phyloP scores from a whole-genome alignment of 2,329 filamentous ascomycete genomes.

The Aspergillus pseudoviridinutans region DNA sequence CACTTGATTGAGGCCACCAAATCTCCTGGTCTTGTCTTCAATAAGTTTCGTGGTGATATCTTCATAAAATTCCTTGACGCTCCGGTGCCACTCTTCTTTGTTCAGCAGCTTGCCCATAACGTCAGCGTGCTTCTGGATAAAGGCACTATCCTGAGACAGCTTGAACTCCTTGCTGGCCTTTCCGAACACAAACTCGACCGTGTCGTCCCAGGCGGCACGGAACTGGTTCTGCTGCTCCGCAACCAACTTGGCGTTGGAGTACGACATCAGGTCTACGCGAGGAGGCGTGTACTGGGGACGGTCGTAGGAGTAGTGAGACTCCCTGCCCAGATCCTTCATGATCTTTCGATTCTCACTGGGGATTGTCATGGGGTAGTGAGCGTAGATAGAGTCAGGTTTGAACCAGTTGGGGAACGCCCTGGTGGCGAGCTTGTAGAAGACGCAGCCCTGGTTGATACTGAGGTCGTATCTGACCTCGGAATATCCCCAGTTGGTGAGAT shows the following conservation, averaged over 20 bases:
- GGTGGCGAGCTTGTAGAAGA: slow-evolving; percentile 80
- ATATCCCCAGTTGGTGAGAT: slow-evolving; percentile 81
- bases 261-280: slow-evolving; percentile 57
- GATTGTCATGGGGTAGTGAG: slow-evolving; percentile 69
- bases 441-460: slow-evolving; percentile 72
- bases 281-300: slow-evolving; percentile 53
- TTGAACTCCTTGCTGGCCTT: slow-evolving; percentile 54
- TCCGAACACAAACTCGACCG: slow-evolving; percentile 61
- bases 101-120: slow-evolving; percentile 58
- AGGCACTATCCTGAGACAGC: slow-evolving; percentile 50
- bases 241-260: slow-evolving; percentile 58
- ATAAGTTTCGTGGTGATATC: slow-evolving; percentile 60
- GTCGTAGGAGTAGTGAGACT: slow-evolving; percentile 65
- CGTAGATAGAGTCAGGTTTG: slow-evolving; percentile 72
- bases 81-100: slow-evolving; percentile 57
- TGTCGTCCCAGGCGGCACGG: slow-evolving; percentile 61
- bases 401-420: slow-evolving; percentile 79
- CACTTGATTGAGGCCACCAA: slow-evolving; percentile 61
- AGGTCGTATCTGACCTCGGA: slow-evolving; percentile 69
- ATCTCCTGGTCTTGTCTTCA: slow-evolving; percentile 59
- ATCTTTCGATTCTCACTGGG: slow-evolving; percentile 70
- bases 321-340: slow-evolving; percentile 63
- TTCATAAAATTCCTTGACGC: slow-evolving; percentile 65
- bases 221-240: slow-evolving; percentile 60
- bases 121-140: slow-evolving; percentile 50